These are phyloP conservation scores for Elsinoe batatas DNA, from an alignment of 2,329 filamentous ascomycete genomes.

Conservation along the genomic window DNA sequence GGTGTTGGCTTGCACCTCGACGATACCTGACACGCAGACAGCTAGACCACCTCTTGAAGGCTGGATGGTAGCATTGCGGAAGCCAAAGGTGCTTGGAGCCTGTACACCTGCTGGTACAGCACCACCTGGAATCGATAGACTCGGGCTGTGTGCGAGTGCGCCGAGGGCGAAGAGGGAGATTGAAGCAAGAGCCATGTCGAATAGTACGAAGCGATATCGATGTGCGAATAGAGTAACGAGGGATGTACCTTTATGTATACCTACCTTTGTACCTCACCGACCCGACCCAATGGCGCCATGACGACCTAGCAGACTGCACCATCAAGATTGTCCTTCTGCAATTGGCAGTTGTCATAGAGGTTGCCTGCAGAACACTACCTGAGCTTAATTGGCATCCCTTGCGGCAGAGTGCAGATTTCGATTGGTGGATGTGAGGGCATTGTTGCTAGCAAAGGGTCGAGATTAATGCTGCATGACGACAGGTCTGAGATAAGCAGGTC, in stretches of 20 bases:
- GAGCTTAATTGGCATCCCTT: background rate
- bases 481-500: constrained; percentile 1
- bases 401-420: background rate
- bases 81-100: constrained; percentile 15
- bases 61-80: constrained; percentile 17
- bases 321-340: background rate
- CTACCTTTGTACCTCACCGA: background rate
- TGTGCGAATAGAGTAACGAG: background rate
- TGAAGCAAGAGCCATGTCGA: background rate
- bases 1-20: constrained; percentile 21
- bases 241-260: constrained; percentile 1
- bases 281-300: constrained; percentile 3
- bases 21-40: constrained; percentile 22
- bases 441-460: background rate
- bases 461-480: constrained; percentile 7
- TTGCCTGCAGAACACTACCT: constrained; percentile 1
- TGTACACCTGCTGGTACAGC: constrained; percentile 13
- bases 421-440: background rate
- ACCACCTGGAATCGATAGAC: background rate
- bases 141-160: background rate
- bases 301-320: constrained; percentile 3
- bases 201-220: background rate
- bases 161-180: constrained; percentile 1
- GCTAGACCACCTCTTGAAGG: constrained; percentile 21
- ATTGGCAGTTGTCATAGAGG: constrained; percentile 7